Conservation (phyloP, 2,329 filamentous ascomycete species). For the Pseudohalonectria lignicola region DNA sequence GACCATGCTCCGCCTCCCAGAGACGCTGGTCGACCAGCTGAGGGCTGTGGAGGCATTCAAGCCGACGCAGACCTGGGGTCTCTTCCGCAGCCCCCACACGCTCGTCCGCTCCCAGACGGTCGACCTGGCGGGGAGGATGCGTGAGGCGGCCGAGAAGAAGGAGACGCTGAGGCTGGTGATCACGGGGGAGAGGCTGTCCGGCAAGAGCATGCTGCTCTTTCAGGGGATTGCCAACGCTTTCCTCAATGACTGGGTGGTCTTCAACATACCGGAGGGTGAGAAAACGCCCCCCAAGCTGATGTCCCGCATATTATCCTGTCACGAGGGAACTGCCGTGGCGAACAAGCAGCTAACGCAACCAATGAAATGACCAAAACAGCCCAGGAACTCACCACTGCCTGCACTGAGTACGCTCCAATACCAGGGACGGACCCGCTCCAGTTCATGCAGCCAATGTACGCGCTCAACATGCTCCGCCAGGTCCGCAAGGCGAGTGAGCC, state of each 20-base stretch:
- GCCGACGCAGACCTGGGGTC: conserved; percentile 72
- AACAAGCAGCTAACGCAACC: background rate
- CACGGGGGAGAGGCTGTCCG: conserved; percentile 61
- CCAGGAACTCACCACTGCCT: conserved; percentile 69
- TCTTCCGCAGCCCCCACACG: conserved; percentile 74
- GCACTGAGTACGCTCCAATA: conserved; percentile 69
- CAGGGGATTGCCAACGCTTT: conserved; percentile 77
- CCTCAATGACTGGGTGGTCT: conserved; percentile 76
- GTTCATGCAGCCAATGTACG: conserved; percentile 74
- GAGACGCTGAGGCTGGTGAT: conserved; percentile 54
- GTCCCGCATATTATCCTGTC: no score
- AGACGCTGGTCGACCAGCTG: conserved; percentile 64
- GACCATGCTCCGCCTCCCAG: conserved; percentile 58
- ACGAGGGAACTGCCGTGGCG: no score
- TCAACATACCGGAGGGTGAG: conserved; percentile 83
- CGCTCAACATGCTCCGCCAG: conserved; percentile 60
- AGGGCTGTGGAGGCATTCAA: conserved; percentile 85
- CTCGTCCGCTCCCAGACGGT: conserved; percentile 72
- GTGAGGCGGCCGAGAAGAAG: conserved; percentile 39
- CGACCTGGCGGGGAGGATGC: conserved; percentile 54
- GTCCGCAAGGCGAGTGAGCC: conserved; percentile 62
- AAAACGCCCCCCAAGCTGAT: no score
- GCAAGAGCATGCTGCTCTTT: conserved; percentile 79
- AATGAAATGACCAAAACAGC: conserved; percentile 36
- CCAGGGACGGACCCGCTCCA: conserved; percentile 42